phyloP scores from a whole-genome alignment of 257 asterid genomes.

The Paraleonurus japonicus region DNA sequence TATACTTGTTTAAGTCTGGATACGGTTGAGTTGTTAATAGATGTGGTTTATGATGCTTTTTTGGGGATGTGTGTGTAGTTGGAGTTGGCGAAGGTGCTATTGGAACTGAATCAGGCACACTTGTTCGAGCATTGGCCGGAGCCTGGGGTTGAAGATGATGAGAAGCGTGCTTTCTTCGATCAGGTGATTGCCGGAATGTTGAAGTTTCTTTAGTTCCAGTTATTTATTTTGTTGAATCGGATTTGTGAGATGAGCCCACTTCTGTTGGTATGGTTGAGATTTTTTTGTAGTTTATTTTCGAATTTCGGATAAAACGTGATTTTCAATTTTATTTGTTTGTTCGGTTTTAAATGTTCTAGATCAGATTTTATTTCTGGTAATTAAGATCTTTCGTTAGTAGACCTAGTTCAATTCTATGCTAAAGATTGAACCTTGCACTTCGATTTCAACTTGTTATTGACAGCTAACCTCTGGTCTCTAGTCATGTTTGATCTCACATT shows the following conservation, averaged over 20 bases:
- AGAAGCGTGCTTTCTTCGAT: slow-evolving; percentile 67
- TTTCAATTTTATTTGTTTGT: neutral
- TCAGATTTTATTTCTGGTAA: neutral
- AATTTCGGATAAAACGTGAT: neutral
- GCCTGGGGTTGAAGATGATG: slow-evolving; percentile 77
- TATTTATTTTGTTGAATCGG: slow-evolving; percentile 5
- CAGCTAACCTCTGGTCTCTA: slow-evolving; percentile 9
- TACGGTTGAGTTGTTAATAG: slow-evolving; percentile 1
- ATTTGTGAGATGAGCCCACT: neutral
- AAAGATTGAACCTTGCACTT: neutral
- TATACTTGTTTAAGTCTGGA: neutral
- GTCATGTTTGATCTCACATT: neutral
- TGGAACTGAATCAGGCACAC: slow-evolving; percentile 72
- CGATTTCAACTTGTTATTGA: neutral
- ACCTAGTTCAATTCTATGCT: neutral
- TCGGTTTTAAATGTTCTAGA: neutral
- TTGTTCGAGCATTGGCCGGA: slow-evolving; percentile 88
- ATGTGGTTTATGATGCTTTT: slow-evolving; percentile 13
- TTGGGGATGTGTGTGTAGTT: slow-evolving; percentile 43
- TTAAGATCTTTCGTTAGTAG: neutral
- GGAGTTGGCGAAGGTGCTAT: slow-evolving; percentile 69
- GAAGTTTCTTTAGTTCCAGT: neutral
- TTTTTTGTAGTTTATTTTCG: slow-evolving; percentile 16
- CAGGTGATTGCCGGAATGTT: slow-evolving; percentile 45
- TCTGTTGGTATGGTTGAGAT: slow-evolving; percentile 13